These are phyloP conservation scores for Apiospora pterosperma DNA, from an alignment of 2,329 filamentous ascomycete genomes.

Conservation along the genomic window DNA sequence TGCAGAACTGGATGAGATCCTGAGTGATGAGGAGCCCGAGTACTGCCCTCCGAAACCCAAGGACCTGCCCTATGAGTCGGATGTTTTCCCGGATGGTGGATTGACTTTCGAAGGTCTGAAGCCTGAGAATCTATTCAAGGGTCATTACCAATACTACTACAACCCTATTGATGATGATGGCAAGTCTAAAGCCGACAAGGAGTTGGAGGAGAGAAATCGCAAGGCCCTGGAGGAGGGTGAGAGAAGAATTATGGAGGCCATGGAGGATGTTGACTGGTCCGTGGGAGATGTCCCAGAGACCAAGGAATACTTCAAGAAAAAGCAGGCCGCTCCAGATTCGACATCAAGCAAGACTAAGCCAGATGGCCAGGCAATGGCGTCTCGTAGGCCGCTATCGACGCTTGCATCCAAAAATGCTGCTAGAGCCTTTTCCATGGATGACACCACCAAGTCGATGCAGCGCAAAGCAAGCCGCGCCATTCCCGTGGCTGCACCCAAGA, in stretches of 20 bases:
- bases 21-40: conserved; percentile 73
- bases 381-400: conserved; percentile 40
- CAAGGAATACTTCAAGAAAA: conserved; percentile 32
- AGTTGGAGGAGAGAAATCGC: conserved; percentile 52
- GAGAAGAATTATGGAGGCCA: conserved; percentile 63
- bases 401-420: conserved; percentile 54
- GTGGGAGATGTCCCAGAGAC: conserved; percentile 52
- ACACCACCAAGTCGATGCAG: conserved; percentile 27
- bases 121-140: conserved; percentile 56
- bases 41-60: conserved; percentile 77
- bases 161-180: conserved; percentile 67
- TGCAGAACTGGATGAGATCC: conserved; percentile 43
- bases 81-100: conserved; percentile 58
- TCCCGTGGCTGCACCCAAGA: conserved; percentile 16
- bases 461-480: conserved; percentile 24
- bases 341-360: conserved; percentile 9
- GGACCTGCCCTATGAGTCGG: conserved; percentile 65
- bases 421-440: conserved; percentile 45
- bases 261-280: conserved; percentile 61
- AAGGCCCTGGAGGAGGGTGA: conserved; percentile 56
- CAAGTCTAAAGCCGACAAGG: conserved; percentile 57
- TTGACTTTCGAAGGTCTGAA: conserved; percentile 57
- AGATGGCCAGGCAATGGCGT: background rate
- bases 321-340: conserved; percentile 18
- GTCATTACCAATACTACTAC: conserved; percentile 58